phyloP scores from a whole-genome alignment of 495 filamentous ascomycete species.

The Tuber umbilicatum region DNA sequence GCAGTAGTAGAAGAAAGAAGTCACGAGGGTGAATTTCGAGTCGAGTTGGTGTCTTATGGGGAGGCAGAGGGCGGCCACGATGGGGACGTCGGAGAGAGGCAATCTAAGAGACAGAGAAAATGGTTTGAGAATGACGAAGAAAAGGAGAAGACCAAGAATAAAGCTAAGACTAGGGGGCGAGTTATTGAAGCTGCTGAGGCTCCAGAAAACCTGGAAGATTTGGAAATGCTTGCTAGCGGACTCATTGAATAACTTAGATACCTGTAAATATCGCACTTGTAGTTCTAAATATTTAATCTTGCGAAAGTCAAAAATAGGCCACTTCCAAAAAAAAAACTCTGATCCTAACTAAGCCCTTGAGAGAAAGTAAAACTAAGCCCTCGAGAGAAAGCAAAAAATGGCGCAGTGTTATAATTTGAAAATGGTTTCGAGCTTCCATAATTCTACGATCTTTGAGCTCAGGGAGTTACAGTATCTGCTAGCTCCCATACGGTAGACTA shows the following conservation, averaged over 20 bases:
- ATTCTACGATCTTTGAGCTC: not conserved
- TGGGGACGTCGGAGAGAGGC: constrained; percentile 15
- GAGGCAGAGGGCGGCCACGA: constrained; percentile 44
- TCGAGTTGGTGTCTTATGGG: constrained; percentile 25
- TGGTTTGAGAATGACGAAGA: constrained; percentile 47
- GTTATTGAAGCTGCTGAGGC: constrained; percentile 55
- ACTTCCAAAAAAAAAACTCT: not conserved
- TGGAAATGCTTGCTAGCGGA: constrained; percentile 80
- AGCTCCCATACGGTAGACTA: too few relatives aligned
- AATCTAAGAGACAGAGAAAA: constrained; percentile 45
- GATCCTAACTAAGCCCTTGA: not conserved
- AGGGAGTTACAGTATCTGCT: too few relatives aligned
- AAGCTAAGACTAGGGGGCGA: constrained; percentile 46
- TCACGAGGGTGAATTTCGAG: constrained; percentile 46
- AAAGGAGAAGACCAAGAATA: constrained; percentile 47
- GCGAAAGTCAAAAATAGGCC: not conserved
- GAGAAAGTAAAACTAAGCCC: not conserved
- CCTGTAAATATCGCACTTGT: constrained; percentile 3
- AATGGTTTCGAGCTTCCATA: not conserved
- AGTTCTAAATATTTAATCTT: constrained; percentile 22
- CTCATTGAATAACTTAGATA: constrained; percentile 54
- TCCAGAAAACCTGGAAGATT: constrained; percentile 79
- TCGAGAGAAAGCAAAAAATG: not conserved
- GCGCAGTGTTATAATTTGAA: not conserved
- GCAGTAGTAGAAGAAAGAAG: constrained; percentile 40